Evolutionary conservation across 352 stramenopile species (phyloP).

Genomic region (Pythium pyrilobum): DNA sequence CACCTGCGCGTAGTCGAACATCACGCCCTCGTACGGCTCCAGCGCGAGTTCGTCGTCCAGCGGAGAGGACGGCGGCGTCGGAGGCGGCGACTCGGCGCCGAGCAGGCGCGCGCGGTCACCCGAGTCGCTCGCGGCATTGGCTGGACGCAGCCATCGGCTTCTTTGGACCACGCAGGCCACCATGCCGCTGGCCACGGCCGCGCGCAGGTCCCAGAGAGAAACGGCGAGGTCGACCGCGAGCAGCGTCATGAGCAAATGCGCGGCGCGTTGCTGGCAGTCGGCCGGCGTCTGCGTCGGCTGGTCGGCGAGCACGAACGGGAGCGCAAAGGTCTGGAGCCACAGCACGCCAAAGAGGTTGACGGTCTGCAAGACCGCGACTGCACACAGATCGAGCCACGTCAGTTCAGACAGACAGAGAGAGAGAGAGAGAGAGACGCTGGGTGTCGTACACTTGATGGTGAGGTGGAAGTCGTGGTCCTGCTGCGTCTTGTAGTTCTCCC

Average conservation of each 20-base stretch:
- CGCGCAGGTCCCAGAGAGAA: conserved; percentile 35
- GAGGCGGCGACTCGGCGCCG: background rate
- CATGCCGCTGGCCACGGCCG: background rate
- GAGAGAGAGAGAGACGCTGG: background rate
- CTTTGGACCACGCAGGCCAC: background rate
- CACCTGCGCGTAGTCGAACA: conserved; percentile 76
- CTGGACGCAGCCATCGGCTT: too few relatives aligned
- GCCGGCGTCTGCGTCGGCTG: conserved; percentile 5
- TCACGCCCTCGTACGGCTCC: conserved; percentile 55
- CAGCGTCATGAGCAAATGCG: conserved; percentile 39
- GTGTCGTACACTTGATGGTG: conserved; percentile 63
- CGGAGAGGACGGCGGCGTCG: background rate
- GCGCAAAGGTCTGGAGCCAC: conserved; percentile 47
- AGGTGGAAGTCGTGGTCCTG: conserved; percentile 60
- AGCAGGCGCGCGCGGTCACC: background rate
- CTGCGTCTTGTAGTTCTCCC: conserved; percentile 73
- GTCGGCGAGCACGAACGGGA: conserved; percentile 23
- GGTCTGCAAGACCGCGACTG: conserved; percentile 54
- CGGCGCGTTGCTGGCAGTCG: conserved; percentile 41
- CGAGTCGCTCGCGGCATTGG: background rate
- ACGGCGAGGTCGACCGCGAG: conserved; percentile 28
- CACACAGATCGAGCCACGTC: too few relatives aligned
- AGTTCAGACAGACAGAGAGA: background rate
- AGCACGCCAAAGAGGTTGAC: conserved; percentile 55
- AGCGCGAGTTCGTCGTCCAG: conserved; percentile 36